Percentiles rank a stretch among this genome's conserved stretches.
phyloP scores from a whole-genome alignment of 2,329 filamentous ascomycete genomes.

The Aureobasidium sp. region DNA sequence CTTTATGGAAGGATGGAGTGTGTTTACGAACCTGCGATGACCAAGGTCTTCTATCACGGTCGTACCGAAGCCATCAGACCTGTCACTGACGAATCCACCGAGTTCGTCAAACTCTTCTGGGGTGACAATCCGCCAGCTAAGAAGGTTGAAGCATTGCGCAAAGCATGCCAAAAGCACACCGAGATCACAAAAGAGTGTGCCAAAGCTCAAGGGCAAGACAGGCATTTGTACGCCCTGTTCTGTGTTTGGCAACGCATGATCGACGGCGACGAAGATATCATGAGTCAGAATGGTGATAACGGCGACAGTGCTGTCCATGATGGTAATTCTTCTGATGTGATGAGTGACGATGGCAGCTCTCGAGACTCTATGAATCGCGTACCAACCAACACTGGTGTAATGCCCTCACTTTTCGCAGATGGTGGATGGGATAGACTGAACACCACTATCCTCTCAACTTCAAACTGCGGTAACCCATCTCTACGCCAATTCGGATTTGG shows the following conservation, averaged over 20 bases:
- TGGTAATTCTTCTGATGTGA: conserved; percentile 33
- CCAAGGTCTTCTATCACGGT: conserved; percentile 86
- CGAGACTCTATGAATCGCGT: conserved; percentile 43
- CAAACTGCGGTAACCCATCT: conserved; percentile 96
- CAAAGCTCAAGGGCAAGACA: conserved; percentile 83
- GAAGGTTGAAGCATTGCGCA: conserved; percentile 79
- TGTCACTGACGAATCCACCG: conserved; percentile 73
- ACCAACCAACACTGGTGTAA: conserved; percentile 43
- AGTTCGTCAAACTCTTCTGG: conserved; percentile 93
- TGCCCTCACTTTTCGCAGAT: conserved; percentile 81
- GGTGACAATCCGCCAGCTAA: conserved; percentile 73
- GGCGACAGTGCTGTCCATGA: conserved; percentile 54
- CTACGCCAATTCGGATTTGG: conserved; percentile 96
- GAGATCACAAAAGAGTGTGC: conserved; percentile 74
- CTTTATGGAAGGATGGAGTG: conserved; percentile 90
- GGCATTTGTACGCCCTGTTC: conserved; percentile 89
- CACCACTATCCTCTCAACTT: conserved; percentile 87
- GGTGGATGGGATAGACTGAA: conserved; percentile 91
- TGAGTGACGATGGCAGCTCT: conserved; percentile 43
- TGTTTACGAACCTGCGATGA: conserved; percentile 98
- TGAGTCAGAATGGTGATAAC: conserved; percentile 41
- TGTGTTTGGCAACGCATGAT: conserved; percentile 89
- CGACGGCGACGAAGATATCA: conserved; percentile 60
- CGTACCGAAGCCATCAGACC: conserved; percentile 89
- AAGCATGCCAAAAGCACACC: conserved; percentile 77